Evolutionary conservation across 139 green algal genomes (phyloP).

Genomic region (Tetradesmus obliquus): DNA sequence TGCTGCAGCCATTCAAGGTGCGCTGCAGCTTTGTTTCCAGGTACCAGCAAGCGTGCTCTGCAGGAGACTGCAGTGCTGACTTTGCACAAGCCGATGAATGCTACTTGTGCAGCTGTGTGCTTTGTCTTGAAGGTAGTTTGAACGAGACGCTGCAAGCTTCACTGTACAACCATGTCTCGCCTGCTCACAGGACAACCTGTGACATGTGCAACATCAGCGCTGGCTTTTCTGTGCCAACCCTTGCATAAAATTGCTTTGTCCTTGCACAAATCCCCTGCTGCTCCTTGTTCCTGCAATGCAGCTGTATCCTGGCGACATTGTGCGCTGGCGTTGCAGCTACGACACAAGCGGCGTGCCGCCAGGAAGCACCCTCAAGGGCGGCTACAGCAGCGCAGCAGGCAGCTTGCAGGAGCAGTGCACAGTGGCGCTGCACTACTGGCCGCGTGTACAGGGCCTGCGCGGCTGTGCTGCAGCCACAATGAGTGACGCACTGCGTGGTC

Average conservation of each 20-base stretch:
- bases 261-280: background rate
- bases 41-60: background rate
- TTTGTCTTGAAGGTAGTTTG: background rate
- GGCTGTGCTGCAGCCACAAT: constrained; percentile 1
- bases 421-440: constrained; percentile 45
- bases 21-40: background rate
- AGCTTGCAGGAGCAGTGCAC: constrained; percentile 33
- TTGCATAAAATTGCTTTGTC: background rate
- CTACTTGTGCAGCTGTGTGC: background rate
- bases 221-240: background rate
- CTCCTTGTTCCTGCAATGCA: background rate
- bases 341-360: background rate
- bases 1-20: constrained; percentile 19
- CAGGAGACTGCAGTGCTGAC: background rate
- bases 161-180: background rate
- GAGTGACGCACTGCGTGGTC: background rate
- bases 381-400: background rate
- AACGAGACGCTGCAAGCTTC: background rate
- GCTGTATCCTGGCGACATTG: constrained; percentile 15
- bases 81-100: background rate
- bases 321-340: constrained; percentile 34
- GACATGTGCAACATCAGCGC: background rate
- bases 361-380: background rate
- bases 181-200: background rate
- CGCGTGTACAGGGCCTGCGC: background rate